phyloP scores from a whole-genome alignment of 371 early-diverging fungal genomes.

The Nematocida displodere region DNA sequence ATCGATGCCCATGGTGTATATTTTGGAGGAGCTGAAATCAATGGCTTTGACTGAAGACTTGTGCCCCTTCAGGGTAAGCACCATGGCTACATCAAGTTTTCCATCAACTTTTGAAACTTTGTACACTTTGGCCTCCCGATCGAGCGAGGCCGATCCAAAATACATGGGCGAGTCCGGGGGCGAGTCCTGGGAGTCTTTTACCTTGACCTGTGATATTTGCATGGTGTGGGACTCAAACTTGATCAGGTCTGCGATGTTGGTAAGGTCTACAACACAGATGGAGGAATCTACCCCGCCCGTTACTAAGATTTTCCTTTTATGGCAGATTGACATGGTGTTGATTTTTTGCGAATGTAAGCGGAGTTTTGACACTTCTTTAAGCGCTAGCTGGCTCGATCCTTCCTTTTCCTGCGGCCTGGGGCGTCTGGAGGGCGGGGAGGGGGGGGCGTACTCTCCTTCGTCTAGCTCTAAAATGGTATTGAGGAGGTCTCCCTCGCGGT shows the following conservation, averaged over 20 bases:
- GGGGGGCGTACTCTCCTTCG: neutral
- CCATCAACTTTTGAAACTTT: constrained; percentile 23
- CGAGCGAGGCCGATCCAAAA: constrained; percentile 47
- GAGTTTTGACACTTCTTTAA: constrained; percentile 36
- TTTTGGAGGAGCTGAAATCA: constrained; percentile 24
- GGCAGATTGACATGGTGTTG: constrained; percentile 41
- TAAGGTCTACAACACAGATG: constrained; percentile 40
- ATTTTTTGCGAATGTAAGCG: constrained; percentile 44
- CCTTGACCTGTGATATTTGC: constrained; percentile 46
- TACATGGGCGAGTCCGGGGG: neutral
- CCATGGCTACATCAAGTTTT: constrained; percentile 19
- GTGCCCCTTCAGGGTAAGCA: constrained; percentile 36
- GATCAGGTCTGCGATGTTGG: constrained; percentile 20
- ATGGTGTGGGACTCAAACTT: constrained; percentile 49
- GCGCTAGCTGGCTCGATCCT: neutral
- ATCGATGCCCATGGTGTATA: constrained; percentile 54
- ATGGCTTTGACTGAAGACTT: constrained; percentile 46
- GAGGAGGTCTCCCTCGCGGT: constrained; percentile 27
- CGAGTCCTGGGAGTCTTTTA: constrained; percentile 13
- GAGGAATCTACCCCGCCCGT: constrained; percentile 40
- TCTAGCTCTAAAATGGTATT: constrained; percentile 51
- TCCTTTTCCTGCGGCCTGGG: neutral
- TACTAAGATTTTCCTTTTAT: constrained; percentile 31
- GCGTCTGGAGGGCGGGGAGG: neutral
- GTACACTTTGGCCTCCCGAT: constrained; percentile 52